Evolutionary conservation across 768 basidiomycete species (phyloP), one percentile per base, ranked within the genome.

Genomic region (Heimioporus sp.): DNA sequence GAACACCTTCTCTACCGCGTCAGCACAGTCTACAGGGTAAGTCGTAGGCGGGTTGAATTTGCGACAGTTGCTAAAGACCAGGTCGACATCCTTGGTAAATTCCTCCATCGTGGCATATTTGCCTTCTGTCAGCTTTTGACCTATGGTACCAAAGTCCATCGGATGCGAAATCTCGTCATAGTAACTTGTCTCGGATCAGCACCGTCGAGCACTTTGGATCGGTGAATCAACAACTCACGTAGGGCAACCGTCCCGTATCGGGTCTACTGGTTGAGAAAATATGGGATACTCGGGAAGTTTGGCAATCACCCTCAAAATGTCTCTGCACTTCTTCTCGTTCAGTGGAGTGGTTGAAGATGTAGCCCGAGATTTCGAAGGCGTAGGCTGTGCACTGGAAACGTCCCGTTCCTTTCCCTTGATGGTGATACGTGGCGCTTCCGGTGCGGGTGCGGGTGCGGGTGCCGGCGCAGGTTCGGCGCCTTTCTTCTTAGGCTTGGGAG

Each of bases 81-180:
- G 81, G 48, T 90, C 84, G 46, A 90, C 73, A 60, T 98, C 95
- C 55, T 77, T 78, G 50, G 78, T 82, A 54, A 98, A 87, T 0
- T 85, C 82, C 46, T 89, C 92, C 86, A 94, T 91, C 2, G 81
- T 86, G 12, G 72, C 58, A 66, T 98, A 99, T 61, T 80, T 74
- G 44, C 77, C 80, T 46, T 80, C 73, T 36, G 78, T 75, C 53
- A 97, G 72, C 63, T 90, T 92, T 36, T 75, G 72, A 13, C 68
- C 67, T 58, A 97, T 89, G 2, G 95, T 96, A 10, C 82, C 82
- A 47, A 98, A 85, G 70, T 98, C 94, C 96, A 98, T 98, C 7
- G 96, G 96, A 57, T 88, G 73, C 53, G 81, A 72, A 64, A 98
- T 96, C 70, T 98, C 96, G 5, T 95, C 84, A 54, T 90, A 83